Conservation (phyloP, 2,329 filamentous ascomycete genomes). For the Fusarium piperis region DNA sequence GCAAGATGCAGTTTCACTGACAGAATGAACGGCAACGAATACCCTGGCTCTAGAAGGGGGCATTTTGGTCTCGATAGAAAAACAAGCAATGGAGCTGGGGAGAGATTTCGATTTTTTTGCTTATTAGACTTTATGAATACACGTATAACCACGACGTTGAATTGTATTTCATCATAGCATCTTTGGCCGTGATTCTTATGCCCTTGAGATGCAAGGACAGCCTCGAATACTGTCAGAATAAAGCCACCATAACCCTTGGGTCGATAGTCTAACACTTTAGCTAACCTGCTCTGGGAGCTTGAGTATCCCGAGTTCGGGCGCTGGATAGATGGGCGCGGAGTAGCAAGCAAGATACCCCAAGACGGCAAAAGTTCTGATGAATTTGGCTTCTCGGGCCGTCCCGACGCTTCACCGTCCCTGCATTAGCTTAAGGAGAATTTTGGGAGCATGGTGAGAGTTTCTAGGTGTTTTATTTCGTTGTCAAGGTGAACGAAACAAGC, state of each 20-base stretch:
- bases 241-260: not conserved
- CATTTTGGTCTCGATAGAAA: not conserved
- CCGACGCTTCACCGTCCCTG: not conserved
- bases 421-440: not conserved
- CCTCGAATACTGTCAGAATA: not conserved
- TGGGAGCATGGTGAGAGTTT: too few species aligned
- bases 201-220: not conserved
- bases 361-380: not conserved
- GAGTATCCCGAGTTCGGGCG: not conserved
- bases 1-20: conserved; percentile 23
- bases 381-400: not conserved
- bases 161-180: not conserved
- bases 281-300: not conserved
- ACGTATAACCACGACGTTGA: not conserved
- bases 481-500: not conserved
- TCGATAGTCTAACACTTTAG: not conserved
- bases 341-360: too few species aligned
- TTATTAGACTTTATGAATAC: conserved; percentile 26
- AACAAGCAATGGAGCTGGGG: conserved; percentile 8
- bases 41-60: conserved; percentile 7
- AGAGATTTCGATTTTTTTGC: not conserved
- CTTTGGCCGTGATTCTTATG: not conserved
- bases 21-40: conserved; percentile 12
- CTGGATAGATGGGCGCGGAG: too few species aligned
- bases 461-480: not conserved